These are phyloP conservation scores for Penicillium fimorum DNA, from an alignment of 495 filamentous ascomycete genomes.

Conservation along the genomic window DNA sequence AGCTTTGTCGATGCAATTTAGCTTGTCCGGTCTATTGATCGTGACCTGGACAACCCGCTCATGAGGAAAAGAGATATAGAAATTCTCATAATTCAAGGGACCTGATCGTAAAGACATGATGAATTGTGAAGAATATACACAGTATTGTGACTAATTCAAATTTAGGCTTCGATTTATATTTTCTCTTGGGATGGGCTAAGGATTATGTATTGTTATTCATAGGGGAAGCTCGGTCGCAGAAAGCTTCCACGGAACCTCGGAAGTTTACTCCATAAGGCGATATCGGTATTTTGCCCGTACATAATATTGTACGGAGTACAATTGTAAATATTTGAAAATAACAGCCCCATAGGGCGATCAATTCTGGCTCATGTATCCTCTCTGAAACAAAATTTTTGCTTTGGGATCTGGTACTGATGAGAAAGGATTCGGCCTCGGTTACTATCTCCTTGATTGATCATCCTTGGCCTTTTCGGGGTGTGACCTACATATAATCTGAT, in stretches of 20 bases:
- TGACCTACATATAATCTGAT: constrained; percentile 8
- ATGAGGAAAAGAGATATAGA: constrained; percentile 41
- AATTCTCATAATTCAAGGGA: constrained; percentile 25
- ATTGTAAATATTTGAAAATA: not conserved
- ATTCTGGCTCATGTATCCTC: not conserved
- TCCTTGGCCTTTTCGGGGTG: constrained; percentile 5
- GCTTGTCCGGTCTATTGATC: constrained; percentile 44
- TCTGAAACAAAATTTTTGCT: not conserved
- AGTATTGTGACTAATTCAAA: not conserved
- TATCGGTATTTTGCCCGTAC: not conserved
- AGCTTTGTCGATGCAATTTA: constrained; percentile 48
- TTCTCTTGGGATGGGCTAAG: not conserved
- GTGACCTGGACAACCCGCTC: constrained; percentile 44
- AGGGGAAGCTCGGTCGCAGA: constrained; percentile 2
- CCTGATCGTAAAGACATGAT: constrained; percentile 27
- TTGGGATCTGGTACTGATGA: not conserved
- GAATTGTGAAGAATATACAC: not conserved
- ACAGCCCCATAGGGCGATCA: not conserved
- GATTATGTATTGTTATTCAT: constrained; percentile 4
- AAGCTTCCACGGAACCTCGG: constrained; percentile 10
- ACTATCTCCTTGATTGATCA: constrained; percentile 3
- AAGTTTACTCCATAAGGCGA: not conserved
- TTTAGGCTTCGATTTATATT: not conserved
- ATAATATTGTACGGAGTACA: not conserved
- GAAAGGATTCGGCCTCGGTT: constrained; percentile 5